These are phyloP conservation scores for Lentinula guzmanii DNA, from an alignment of 768 basidiomycete genomes.

Conservation along the genomic window DNA sequence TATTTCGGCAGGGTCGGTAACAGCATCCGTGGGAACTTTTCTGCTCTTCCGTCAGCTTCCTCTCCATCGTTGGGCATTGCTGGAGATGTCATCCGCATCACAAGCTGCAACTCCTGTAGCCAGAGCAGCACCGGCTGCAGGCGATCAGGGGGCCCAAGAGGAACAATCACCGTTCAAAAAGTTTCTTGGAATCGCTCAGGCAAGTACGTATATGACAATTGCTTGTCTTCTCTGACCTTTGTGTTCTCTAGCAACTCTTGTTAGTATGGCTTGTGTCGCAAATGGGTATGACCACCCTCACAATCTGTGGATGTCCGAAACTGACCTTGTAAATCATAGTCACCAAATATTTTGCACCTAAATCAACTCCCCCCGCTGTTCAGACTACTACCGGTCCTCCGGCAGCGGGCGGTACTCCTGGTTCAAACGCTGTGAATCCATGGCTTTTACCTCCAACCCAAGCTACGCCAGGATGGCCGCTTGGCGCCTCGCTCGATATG, in stretches of 20 bases:
- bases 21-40: no score
- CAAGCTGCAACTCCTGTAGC: conserved; percentile 5
- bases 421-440: conserved; percentile 30
- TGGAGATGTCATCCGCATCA: not conserved
- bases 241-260: conserved; percentile 52
- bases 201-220: conserved; percentile 14
- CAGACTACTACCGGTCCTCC: conserved; percentile 15
- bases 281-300: conserved; percentile 38
- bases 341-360: conserved; percentile 21
- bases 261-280: conserved; percentile 63
- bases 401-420: conserved; percentile 6
- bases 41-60: no score
- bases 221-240: conserved; percentile 6
- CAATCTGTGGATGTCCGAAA: not conserved
- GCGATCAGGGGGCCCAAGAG: conserved; percentile 16
- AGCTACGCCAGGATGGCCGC: conserved; percentile 51
- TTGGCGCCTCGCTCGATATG: conserved; percentile 59
- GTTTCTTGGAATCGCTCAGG: conserved; percentile 36
- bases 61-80: no score
- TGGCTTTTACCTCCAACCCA: conserved; percentile 48
- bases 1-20: no score
- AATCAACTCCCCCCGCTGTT: conserved; percentile 23
- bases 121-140: conserved; percentile 12
- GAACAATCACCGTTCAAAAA: conserved; percentile 30
- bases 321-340: conserved; percentile 11